phyloP scores from a whole-genome alignment of 2,329 filamentous ascomycete species.

The Ascochyta koolunga region DNA sequence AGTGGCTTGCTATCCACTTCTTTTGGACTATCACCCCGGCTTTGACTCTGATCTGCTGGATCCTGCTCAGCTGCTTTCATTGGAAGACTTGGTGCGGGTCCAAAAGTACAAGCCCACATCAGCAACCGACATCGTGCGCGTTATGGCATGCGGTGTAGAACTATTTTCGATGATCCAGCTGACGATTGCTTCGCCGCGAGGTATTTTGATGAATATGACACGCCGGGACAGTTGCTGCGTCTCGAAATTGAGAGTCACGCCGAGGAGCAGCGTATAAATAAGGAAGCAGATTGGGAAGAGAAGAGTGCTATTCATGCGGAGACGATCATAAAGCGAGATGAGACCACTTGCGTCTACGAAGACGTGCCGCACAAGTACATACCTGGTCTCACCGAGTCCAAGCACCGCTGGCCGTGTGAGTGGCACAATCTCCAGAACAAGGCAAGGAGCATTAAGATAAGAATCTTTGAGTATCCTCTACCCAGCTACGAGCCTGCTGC shows the following conservation, averaged over 20 bases:
- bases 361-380: slow-evolving; percentile 27
- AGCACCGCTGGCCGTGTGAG: slow-evolving; percentile 6
- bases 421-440: slow-evolving; percentile 48
- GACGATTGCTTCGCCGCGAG: slow-evolving; percentile 54
- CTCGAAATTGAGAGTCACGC: slow-evolving; percentile 46
- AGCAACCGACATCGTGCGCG: slow-evolving; percentile 40
- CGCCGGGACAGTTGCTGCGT: slow-evolving; percentile 39
- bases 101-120: slow-evolving; percentile 59
- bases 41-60: slow-evolving; percentile 61
- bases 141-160: slow-evolving; percentile 28
- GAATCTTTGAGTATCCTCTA: slow-evolving; percentile 58
- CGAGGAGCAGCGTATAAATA: slow-evolving; percentile 32
- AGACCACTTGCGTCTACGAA: slow-evolving; percentile 45
- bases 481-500: slow-evolving; percentile 46
- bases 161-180: slow-evolving; percentile 56
- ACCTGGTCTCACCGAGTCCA: slow-evolving; percentile 1
- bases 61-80: slow-evolving; percentile 58
- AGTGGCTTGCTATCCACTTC: slow-evolving; percentile 51
- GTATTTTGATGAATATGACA: slow-evolving; percentile 51
- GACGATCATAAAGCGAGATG: slow-evolving; percentile 18
- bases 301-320: slow-evolving; percentile 28
- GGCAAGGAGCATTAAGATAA: slow-evolving; percentile 52
- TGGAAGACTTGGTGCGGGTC: slow-evolving; percentile 59
- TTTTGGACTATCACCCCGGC: slow-evolving; percentile 59
- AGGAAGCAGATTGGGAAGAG: slow-evolving; percentile 49